Conservation (phyloP, 371 early-diverging fungal species). For the Rhizomucor miehei region DNA sequence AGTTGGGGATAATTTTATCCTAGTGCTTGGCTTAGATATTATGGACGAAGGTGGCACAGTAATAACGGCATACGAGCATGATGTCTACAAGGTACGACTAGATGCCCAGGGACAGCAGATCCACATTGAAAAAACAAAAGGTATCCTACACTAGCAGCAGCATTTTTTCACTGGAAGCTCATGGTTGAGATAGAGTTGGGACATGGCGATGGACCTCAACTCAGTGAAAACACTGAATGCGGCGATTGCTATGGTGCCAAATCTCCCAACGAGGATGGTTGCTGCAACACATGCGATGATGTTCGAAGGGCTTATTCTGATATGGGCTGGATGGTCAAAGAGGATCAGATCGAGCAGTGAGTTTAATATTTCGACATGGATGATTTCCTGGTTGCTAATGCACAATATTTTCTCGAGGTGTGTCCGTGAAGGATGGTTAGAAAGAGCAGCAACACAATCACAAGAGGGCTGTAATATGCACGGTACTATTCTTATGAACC, state of each 20-base stretch:
- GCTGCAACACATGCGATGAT: slow-evolving; percentile 95
- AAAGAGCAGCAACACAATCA: slow-evolving; percentile 68
- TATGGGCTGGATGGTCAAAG: slow-evolving; percentile 72
- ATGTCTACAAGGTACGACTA: slow-evolving; percentile 78
- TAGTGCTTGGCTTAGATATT: slow-evolving; percentile 86
- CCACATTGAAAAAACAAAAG: slow-evolving; percentile 48
- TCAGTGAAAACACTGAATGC: slow-evolving; percentile 57
- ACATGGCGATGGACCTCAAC: background rate
- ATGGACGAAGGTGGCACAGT: slow-evolving; percentile 91
- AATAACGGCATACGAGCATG: slow-evolving; percentile 75
- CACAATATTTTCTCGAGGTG: slow-evolving; percentile 22
- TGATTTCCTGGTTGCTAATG: background rate
- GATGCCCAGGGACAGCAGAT: slow-evolving; percentile 68
- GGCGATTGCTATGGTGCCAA: slow-evolving; percentile 89
- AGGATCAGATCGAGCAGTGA: slow-evolving; percentile 2
- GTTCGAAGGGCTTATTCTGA: slow-evolving; percentile 79
- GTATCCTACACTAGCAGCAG: slow-evolving; percentile 15
- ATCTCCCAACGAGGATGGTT: slow-evolving; percentile 54
- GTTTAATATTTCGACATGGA: background rate
- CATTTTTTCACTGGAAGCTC: too few species aligned
- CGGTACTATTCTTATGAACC: slow-evolving; percentile 82
- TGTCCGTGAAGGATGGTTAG: slow-evolving; percentile 78
- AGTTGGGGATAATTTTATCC: too few species aligned
- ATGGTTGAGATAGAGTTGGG: slow-evolving; percentile 1
- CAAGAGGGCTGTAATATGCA: slow-evolving; percentile 89